Evolutionary conservation across 1,139 yeast species (phyloP).

Genomic region (Geotrichum bryndzae): DNA sequence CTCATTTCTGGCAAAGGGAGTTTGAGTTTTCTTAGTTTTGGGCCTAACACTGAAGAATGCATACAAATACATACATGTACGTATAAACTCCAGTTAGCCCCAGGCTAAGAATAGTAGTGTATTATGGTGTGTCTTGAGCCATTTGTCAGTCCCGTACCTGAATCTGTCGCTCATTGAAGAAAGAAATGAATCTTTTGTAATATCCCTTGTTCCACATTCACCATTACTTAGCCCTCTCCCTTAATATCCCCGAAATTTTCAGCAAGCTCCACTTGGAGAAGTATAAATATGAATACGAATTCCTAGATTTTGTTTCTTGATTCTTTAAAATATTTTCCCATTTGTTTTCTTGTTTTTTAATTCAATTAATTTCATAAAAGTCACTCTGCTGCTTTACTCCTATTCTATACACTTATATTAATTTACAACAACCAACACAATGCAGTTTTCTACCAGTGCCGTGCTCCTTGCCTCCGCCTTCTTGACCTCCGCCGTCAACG

Average conservation of each 20-base stretch:
- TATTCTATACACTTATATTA: not conserved
- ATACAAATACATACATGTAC: not conserved
- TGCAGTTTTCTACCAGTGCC: constrained; percentile 1
- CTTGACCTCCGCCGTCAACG: constrained; percentile 1
- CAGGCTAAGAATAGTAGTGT: not conserved
- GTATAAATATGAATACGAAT: not conserved
- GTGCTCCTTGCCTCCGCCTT: constrained; percentile 4
- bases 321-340: not conserved
- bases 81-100: not conserved
- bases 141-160: not conserved
- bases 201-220: not conserved
- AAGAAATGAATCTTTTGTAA: not conserved
- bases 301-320: not conserved
- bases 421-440: not conserved
- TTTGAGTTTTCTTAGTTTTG: not conserved
- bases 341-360: not conserved
- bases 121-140: not conserved
- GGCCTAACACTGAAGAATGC: not conserved
- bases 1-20: not conserved
- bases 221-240: not conserved
- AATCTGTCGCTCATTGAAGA: not conserved
- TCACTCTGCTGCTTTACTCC: not conserved
- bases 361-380: not conserved
- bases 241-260: not conserved
- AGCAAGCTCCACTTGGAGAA: not conserved